A percentile compares a stretch with the other conserved stretches of the same genome.
phyloP scores from a whole-genome alignment of 306 rosid genomes.

The Vachellia collinsii region DNA sequence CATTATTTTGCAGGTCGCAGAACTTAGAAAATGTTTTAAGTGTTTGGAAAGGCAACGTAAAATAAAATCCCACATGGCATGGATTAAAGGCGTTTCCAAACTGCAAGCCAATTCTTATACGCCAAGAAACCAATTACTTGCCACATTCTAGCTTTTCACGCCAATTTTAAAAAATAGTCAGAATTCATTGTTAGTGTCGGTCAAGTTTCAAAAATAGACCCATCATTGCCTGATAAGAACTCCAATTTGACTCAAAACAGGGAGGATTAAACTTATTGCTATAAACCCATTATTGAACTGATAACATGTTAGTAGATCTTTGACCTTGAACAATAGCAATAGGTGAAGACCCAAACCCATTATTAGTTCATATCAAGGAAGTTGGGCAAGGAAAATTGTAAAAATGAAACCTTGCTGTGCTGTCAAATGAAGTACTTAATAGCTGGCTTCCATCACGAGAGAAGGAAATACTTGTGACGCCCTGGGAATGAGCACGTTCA shows the following conservation, averaged over 20 bases:
- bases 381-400: constrained; percentile 23
- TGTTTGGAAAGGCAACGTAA: not conserved
- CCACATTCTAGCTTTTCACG: too few relatives aligned
- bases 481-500: constrained; percentile 95
- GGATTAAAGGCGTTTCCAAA: too few relatives aligned
- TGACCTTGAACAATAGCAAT: not conserved
- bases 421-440: constrained; percentile 93
- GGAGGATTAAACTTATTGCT: not conserved
- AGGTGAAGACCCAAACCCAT: not conserved
- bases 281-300: not conserved
- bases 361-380: constrained; percentile 11
- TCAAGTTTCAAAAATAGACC: not conserved
- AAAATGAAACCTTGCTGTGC: constrained; percentile 80
- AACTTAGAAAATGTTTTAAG: not conserved
- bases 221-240: not conserved
- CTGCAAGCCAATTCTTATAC: too few relatives aligned
- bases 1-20: not conserved
- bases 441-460: constrained; percentile 99
- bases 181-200: too few relatives aligned
- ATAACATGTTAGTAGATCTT: not conserved
- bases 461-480: constrained; percentile 92
- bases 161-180: too few relatives aligned
- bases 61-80: too few relatives aligned
- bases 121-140: too few relatives aligned
- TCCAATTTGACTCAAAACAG: not conserved